Evolutionary conservation across 1,284 basidiomycete species (phyloP).

Genomic region (Sutorius eximius): DNA sequence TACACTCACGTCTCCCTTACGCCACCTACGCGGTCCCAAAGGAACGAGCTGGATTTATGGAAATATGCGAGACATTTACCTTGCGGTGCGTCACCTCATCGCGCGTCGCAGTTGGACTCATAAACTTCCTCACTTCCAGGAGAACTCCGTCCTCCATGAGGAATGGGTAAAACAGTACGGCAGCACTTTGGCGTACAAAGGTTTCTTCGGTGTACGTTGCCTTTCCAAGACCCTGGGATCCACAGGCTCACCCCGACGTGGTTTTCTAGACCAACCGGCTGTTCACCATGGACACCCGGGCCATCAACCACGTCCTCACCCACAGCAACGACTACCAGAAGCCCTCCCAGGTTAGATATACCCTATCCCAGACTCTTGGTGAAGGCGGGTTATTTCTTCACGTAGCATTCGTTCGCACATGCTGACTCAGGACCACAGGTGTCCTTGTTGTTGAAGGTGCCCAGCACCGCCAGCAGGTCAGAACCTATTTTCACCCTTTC

Average conservation of each 20-base stretch:
- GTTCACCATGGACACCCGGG: conserved; percentile 37
- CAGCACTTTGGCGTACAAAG: conserved; percentile 46
- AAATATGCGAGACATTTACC: conserved; percentile 46
- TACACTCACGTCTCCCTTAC: conserved; percentile 43
- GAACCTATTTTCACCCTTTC: background rate
- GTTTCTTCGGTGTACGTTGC: conserved; percentile 46
- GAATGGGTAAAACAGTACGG: conserved; percentile 59
- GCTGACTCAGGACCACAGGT: conserved; percentile 8
- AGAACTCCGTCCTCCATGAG: conserved; percentile 42
- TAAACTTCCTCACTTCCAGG: conserved; percentile 22
- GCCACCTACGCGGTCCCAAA: conserved; percentile 51
- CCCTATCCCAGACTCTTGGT: conserved; percentile 30
- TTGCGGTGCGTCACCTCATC: conserved; percentile 36
- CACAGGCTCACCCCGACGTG: background rate
- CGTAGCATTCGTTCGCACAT: background rate
- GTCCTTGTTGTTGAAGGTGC: conserved; percentile 25
- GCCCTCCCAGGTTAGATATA: conserved; percentile 24
- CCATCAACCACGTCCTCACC: conserved; percentile 40
- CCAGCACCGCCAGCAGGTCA: conserved; percentile 31
- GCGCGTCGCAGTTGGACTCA: too few species aligned
- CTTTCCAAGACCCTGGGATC: background rate
- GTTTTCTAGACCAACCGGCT: conserved; percentile 18
- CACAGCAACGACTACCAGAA: conserved; percentile 40
- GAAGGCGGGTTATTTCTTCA: conserved; percentile 19
- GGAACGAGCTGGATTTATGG: conserved; percentile 53